These are phyloP conservation scores for Artemisia annua DNA, from an alignment of 129 eudicot species.

Conservation along the genomic window DNA sequence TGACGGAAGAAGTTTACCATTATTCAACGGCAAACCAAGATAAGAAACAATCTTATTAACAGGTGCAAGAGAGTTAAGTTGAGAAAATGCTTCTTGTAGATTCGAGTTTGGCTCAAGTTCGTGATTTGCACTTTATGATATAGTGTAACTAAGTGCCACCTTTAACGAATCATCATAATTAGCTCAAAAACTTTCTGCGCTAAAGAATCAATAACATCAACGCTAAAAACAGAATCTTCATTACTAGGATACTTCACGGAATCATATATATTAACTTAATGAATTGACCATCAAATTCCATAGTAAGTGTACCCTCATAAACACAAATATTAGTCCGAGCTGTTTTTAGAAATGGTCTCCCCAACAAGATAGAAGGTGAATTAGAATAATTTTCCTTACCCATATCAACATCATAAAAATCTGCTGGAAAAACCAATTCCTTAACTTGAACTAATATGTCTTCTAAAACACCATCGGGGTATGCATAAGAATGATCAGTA, in stretches of 20 bases:
- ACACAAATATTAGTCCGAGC: slow-evolving; percentile 10
- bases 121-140: neutral
- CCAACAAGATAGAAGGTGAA: neutral
- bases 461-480: slow-evolving; percentile 18
- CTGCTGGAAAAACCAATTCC: neutral
- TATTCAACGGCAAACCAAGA: neutral
- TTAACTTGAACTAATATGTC: slow-evolving; percentile 17
- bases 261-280: neutral
- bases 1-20: neutral
- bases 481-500: neutral
- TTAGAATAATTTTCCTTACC: neutral
- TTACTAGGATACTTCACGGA: neutral
- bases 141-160: neutral
- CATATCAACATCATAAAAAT: slow-evolving; percentile 9
- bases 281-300: neutral
- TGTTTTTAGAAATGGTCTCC: slow-evolving; percentile 14
- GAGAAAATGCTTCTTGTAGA: neutral
- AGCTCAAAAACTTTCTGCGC: neutral
- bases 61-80: neutral
- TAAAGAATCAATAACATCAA: neutral
- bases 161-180: neutral
- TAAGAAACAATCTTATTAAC: neutral
- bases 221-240: neutral
- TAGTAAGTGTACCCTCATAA: neutral
- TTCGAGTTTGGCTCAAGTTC: neutral